Conservation (phyloP, 2,329 filamentous ascomycete genomes). For the Conoideocrella luteorostrata region DNA sequence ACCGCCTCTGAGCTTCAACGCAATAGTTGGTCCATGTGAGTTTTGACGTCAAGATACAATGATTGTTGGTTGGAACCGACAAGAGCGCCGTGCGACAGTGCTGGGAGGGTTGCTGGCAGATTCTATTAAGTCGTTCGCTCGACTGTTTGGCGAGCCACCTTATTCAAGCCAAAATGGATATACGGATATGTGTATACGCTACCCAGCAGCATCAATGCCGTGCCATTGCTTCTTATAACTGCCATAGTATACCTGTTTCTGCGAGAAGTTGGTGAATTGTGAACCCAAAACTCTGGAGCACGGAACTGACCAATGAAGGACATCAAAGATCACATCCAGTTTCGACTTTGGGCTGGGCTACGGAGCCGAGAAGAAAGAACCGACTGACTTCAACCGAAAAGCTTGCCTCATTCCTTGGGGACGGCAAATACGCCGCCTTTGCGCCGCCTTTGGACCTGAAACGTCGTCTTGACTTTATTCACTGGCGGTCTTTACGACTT, state of each 20-base stretch:
- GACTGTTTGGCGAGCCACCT: conserved; percentile 55
- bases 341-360: conserved; percentile 38
- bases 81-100: conserved; percentile 23
- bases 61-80: not conserved
- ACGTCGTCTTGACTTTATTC: conserved; percentile 48
- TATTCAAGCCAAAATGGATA: conserved; percentile 59
- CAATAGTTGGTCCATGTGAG: conserved; percentile 39
- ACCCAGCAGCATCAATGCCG: conserved; percentile 60
- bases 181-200: conserved; percentile 60
- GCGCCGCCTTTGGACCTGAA: conserved; percentile 38
- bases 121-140: conserved; percentile 54
- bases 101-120: conserved; percentile 65
- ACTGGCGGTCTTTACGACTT: conserved; percentile 65
- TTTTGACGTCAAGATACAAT: not conserved
- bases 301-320: conserved; percentile 25
- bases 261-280: conserved; percentile 49
- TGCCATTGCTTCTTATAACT: conserved; percentile 51
- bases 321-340: conserved; percentile 37
- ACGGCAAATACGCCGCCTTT: conserved; percentile 26
- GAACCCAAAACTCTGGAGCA: not conserved
- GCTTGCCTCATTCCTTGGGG: not conserved
- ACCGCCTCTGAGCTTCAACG: conserved; percentile 42
- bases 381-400: not conserved
- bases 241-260: conserved; percentile 55
- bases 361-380: no score